A percentile compares a stretch with the other conserved stretches of the same genome.
These are phyloP conservation scores for Cladobotryum mycophilum DNA, from an alignment of 2,329 filamentous ascomycete genomes.

Conservation along the genomic window DNA sequence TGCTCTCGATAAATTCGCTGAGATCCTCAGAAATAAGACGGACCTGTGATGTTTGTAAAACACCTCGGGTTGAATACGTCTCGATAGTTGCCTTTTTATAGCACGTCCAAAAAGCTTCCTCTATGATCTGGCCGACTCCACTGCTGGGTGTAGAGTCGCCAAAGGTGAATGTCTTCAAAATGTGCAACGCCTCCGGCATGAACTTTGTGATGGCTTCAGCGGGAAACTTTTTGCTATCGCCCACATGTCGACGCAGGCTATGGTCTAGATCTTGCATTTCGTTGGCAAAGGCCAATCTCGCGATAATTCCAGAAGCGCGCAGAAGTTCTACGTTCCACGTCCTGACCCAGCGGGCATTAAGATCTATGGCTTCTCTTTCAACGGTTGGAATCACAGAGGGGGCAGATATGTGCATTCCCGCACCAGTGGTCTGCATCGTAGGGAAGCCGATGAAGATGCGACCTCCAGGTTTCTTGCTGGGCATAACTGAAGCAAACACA, in stretches of 20 bases:
- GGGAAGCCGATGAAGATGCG: constrained; percentile 97
- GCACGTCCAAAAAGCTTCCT: constrained; percentile 94
- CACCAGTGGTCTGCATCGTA: constrained; percentile 92
- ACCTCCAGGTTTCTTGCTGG: constrained; percentile 73
- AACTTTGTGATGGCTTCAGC: constrained; percentile 60
- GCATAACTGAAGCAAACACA: constrained; percentile 85
- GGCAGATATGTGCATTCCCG: constrained; percentile 89
- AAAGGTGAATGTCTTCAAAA: constrained; percentile 82
- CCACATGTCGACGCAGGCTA: constrained; percentile 46
- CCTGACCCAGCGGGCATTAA: constrained; percentile 91
- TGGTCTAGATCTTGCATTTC: constrained; percentile 74
- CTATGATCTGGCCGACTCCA: constrained; percentile 77
- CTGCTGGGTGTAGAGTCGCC: constrained; percentile 83
- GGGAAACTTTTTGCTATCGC: constrained; percentile 46
- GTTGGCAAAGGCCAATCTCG: constrained; percentile 77
- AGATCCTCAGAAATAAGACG: constrained; percentile 65
- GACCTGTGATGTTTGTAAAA: constrained; percentile 77
- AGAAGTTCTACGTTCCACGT: constrained; percentile 95
- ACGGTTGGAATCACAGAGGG: constrained; percentile 96
- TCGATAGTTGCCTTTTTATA: constrained; percentile 78
- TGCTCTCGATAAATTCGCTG: constrained; percentile 72
- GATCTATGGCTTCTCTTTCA: constrained; percentile 90
- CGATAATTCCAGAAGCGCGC: constrained; percentile 81
- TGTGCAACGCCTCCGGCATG: constrained; percentile 74
- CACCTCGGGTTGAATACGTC: constrained; percentile 79